These are phyloP conservation scores for Fennellomyces sp. DNA, from an alignment of 371 early-diverging fungal genomes.

Conservation along the genomic window DNA sequence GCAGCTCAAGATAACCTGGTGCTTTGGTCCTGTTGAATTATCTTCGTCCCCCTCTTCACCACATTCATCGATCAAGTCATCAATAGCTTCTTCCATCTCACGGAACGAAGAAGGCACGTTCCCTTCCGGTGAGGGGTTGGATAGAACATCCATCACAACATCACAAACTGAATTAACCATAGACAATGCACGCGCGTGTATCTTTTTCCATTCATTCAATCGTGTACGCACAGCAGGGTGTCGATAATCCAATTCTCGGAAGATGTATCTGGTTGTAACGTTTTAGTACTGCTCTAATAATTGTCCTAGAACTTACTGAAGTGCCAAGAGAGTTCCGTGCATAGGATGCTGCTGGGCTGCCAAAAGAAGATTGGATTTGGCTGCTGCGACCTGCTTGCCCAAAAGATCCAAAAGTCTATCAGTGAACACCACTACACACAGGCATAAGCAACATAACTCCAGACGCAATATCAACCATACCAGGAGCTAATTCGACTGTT, in stretches of 20 bases:
- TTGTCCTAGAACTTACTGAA: slow-evolving; percentile 63
- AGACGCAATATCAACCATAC: not conserved
- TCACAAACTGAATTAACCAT: slow-evolving; percentile 57
- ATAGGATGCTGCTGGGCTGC: slow-evolving; percentile 77
- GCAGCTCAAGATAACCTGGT: slow-evolving; percentile 86
- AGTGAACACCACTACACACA: slow-evolving; percentile 51
- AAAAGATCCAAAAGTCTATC: slow-evolving; percentile 56
- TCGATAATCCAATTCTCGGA: slow-evolving; percentile 57
- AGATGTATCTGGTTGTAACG: slow-evolving; percentile 50
- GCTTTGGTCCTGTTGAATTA: slow-evolving; percentile 54
- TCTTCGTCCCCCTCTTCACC: slow-evolving; percentile 32
- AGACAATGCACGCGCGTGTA: slow-evolving; percentile 42
- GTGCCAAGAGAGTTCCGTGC: slow-evolving; percentile 74
- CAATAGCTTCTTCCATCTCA: slow-evolving; percentile 72
- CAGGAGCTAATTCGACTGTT: slow-evolving; percentile 10
- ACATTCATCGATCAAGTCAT: slow-evolving; percentile 51
- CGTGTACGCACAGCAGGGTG: slow-evolving; percentile 32
- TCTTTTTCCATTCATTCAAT: slow-evolving; percentile 44
- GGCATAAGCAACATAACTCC: not conserved
- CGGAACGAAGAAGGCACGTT: slow-evolving; percentile 76
- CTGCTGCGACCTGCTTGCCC: slow-evolving; percentile 54
- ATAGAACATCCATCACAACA: slow-evolving; percentile 70
- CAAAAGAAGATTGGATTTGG: slow-evolving; percentile 60
- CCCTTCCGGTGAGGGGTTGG: slow-evolving; percentile 83
- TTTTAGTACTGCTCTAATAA: too few species aligned